A percentile compares a stretch with the other conserved stretches of the same genome.
phyloP scores from a whole-genome alignment of 768 basidiomycete species.

The Rhizopogon rudus region DNA sequence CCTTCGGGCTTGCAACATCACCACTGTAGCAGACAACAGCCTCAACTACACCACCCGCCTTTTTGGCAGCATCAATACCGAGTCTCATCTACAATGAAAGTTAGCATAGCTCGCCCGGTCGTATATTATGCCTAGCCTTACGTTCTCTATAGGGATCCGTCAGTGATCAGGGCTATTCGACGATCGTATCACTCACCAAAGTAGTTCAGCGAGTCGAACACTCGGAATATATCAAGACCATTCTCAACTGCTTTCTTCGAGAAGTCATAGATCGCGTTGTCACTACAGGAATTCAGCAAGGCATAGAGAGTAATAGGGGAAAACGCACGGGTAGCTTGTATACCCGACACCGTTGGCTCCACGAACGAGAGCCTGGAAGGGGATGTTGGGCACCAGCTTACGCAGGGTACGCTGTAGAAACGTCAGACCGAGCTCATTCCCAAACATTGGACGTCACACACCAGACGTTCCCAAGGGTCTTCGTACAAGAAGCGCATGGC shows the following conservation, averaged over 20 bases:
- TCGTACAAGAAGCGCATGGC: conserved; percentile 99
- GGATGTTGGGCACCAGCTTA: conserved; percentile 97
- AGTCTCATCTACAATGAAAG: conserved; percentile 71
- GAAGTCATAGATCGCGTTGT: conserved; percentile 99
- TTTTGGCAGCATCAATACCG: conserved; percentile 99
- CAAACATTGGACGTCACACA: conserved; percentile 29
- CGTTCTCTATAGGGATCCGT: conserved; percentile 53
- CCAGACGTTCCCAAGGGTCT: conserved; percentile 98
- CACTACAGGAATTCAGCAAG: conserved; percentile 39
- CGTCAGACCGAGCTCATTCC: conserved; percentile 8
- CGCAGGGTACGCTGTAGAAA: conserved; percentile 72
- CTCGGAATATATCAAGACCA: conserved; percentile 98
- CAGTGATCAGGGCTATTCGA: background rate
- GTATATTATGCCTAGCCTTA: conserved; percentile 26
- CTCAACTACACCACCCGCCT: conserved; percentile 97
- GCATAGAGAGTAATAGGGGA: background rate
- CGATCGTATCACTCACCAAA: conserved; percentile 56
- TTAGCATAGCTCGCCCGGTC: conserved; percentile 8
- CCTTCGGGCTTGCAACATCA: conserved; percentile 91
- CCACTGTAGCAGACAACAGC: conserved; percentile 98
- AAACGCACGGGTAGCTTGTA: conserved; percentile 89
- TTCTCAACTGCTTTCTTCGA: conserved; percentile 99
- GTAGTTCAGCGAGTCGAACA: conserved; percentile 99
- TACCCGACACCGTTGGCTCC: conserved; percentile 99
- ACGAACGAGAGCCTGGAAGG: conserved; percentile 95